Conservation (phyloP, 495 filamentous ascomycete genomes). For the Penicillium subrubescens region DNA sequence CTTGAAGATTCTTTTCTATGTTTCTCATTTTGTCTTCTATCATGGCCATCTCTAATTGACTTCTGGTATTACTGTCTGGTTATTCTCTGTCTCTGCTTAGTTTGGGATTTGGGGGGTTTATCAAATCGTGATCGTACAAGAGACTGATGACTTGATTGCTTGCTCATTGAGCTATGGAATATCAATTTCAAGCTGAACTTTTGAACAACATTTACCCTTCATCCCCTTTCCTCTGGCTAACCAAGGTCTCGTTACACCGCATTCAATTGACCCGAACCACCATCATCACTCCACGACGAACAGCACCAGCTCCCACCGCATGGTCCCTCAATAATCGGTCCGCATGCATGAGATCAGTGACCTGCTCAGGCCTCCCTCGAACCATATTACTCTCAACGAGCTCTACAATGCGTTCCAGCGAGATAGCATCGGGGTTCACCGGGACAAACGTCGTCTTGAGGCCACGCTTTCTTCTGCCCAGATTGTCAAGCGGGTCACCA, state of each 20-base stretch:
- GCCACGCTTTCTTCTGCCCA: constrained; percentile 25
- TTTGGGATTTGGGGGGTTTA: background rate
- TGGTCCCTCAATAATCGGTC: constrained; percentile 32
- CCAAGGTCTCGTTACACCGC: background rate
- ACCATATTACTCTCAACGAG: constrained; percentile 38
- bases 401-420: constrained; percentile 33
- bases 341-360: constrained; percentile 36
- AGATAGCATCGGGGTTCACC: constrained; percentile 39
- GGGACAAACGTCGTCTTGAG: constrained; percentile 41
- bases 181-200: background rate
- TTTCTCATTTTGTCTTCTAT: background rate
- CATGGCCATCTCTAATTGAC: background rate
- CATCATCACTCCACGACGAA: constrained; percentile 34
- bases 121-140: background rate
- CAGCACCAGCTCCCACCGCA: constrained; percentile 30
- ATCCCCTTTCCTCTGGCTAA: background rate
- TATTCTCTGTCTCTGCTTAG: too few species aligned
- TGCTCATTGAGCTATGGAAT: background rate
- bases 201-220: background rate
- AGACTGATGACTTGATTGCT: background rate
- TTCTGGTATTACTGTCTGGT: background rate
- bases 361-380: constrained; percentile 34
- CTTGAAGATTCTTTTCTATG: background rate
- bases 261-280: constrained; percentile 39
- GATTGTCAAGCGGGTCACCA: constrained; percentile 17